Base-by-base conservation (phyloP, 139 green algal genomes). In the Haematococcus lacustris region DNA sequence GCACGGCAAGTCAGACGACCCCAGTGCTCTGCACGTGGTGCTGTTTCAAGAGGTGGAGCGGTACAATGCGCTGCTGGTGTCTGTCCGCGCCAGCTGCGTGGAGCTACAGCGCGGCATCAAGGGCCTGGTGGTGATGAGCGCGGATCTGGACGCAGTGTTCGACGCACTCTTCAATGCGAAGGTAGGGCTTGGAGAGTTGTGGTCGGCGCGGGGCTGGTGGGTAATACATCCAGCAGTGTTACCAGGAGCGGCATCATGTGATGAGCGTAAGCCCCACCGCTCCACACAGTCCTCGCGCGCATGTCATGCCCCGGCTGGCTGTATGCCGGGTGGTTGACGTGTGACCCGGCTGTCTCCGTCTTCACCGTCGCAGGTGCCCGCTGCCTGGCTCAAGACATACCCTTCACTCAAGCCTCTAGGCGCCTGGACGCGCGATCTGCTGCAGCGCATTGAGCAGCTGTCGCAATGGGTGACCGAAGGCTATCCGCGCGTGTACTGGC, bases 41-140 rank as follows among this genome's bases (percentile, higher is more conserved):
- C 80, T 96, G 53, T 91, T 93, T 79, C 91, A 96, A 71, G 88
- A 96, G 86, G 73, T 94, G 34, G 90, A 95, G 80, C 83, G 91
- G 34, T 95, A 95, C 87, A 97, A 97, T 81, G 64, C 73, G 38
- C 89, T 97, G 73, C 81, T 95, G 37, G 77, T 81, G 23, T 43
- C 38, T 3, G 78, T 93, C 66, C 74, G 87, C 43, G 53, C 71
- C 40, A 77, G 30, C 62, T 93, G 88, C 71, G 57, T 71, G 65
- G 80, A 91, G 78, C 78, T 93, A 72, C 78, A 86, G 68, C 80
- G 80, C 71, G 90, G 87, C 59, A 92, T 97, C 83, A 89, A 91
- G 79, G 91, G 91, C 38, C 80, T 93, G 66, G 87, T 95, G 28
- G 87, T 95, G 37, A 94, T 97, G 88, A 88, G 73, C 30, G 73